Evolutionary conservation across 1,139 yeast species (phyloP), one percentile per base, ranked within the genome.

Genomic region (Hemisphaericaspora lyxosophila): DNA sequence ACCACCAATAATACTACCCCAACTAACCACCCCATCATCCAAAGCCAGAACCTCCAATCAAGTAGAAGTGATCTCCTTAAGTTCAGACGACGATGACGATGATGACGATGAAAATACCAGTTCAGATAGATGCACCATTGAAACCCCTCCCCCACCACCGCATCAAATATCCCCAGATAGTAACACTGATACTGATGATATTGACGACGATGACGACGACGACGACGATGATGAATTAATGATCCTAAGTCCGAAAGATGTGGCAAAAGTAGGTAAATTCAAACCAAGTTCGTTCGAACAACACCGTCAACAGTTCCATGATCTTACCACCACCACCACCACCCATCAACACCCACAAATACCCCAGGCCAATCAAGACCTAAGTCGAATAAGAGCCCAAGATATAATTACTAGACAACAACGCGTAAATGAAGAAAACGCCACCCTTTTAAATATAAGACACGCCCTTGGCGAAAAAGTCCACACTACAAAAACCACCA

Each of bases 191-290:
- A 22, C n/a, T 9, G n/a, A 22, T n/a, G 9, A 9, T 22, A 11
- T 8, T 7, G 19, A 22, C 15, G 33, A 30, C 12, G 32, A 27
- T 7, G 63, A 59, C n/a, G 23, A 20, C 5, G 19, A 22, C 15
- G 33, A 30, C 12, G 32, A 27, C 6, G 63, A 59, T 35, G 66
- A 60, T 36, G 67, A 62, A 7, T 40, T 62, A 5, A 51, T 56
- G 30, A 55, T 57, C 15, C 43, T 62, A 6, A 59, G 59, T 23
- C 54, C 63, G 6, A 52, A 49, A 15, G 64, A 57, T 33, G 65
- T 64, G 3, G 51, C 51, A 7, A 48, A 50, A 20, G 36, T 45
- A 2, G 53, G 53, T 3, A 49, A 44, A n/a, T 62, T 62, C 42
- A 60, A 57, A 33, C 41, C 46, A 17, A 43, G 50, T 11, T 47